phyloP scores from a whole-genome alignment of 192 early-diverging fungal species.

The Coemansia sp. region DNA sequence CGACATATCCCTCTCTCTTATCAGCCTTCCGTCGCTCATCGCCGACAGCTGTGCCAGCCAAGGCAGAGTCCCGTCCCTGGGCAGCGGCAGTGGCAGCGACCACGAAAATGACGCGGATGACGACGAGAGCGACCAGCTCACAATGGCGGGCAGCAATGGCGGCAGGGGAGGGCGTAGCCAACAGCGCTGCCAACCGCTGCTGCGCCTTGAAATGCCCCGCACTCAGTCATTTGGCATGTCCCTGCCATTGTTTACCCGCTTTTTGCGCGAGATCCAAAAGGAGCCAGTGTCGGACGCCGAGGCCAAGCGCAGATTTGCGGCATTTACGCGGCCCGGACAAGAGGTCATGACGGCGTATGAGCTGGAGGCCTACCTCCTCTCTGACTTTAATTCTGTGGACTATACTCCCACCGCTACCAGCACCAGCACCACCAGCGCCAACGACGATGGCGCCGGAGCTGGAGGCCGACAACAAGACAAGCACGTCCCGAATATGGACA shows the following conservation, averaged over 20 bases:
- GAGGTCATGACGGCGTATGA: conserved; percentile 42
- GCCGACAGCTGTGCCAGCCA: background rate
- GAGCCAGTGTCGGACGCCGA: conserved; percentile 24
- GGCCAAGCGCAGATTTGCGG: conserved; percentile 25
- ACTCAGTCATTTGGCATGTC: conserved; percentile 32
- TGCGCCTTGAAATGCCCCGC: conserved; percentile 35
- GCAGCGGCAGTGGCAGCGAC: conserved; percentile 1
- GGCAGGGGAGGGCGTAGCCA: background rate
- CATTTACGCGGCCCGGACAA: conserved; percentile 26
- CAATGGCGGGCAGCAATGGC: conserved; percentile 2
- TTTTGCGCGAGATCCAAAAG: conserved; percentile 49
- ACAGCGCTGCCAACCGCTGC: background rate
- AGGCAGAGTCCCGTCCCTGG: background rate
- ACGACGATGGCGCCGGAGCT: background rate
- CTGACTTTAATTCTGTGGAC: conserved; percentile 35
- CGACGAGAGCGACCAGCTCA: conserved; percentile 13
- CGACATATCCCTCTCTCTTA: conserved; percentile 27
- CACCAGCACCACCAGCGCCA: background rate
- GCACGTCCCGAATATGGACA: conserved; percentile 39
- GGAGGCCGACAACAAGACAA: background rate
- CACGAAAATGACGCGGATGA: conserved; percentile 16
- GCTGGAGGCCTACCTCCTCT: conserved; percentile 48
- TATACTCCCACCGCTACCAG: background rate
- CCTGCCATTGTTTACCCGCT: conserved; percentile 38
- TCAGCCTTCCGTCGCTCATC: background rate